Evolutionary conservation across 2,329 filamentous ascomycete species (phyloP).

Genomic region (Pestalotiopsis sp.): DNA sequence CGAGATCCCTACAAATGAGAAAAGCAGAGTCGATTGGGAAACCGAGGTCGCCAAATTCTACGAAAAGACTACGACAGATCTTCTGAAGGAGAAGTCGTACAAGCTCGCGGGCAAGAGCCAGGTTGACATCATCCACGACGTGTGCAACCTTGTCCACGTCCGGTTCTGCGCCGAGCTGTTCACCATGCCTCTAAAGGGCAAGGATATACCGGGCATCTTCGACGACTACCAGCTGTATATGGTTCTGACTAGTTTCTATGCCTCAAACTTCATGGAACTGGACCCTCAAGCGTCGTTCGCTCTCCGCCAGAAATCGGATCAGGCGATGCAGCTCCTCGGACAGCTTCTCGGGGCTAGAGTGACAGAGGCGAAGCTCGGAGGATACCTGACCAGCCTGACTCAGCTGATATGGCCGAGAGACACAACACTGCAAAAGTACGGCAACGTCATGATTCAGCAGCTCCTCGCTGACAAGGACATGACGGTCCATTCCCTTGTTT

Average conservation of each 20-base stretch:
- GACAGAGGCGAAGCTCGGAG: background rate
- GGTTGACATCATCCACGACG: slow-evolving; percentile 39
- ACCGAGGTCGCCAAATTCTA: slow-evolving; percentile 6
- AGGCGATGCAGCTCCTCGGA: background rate
- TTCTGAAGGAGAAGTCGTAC: slow-evolving; percentile 6
- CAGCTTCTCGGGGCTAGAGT: slow-evolving; percentile 27
- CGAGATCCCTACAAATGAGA: background rate
- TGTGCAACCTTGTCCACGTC: slow-evolving; percentile 43
- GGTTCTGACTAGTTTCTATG: slow-evolving; percentile 35
- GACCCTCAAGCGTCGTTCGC: background rate
- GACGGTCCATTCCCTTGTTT: background rate
- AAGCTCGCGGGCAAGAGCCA: background rate
- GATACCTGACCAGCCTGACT: background rate
- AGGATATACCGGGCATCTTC: slow-evolving; percentile 53
- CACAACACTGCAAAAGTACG: slow-evolving; percentile 8
- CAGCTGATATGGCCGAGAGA: background rate
- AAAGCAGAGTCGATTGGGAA: slow-evolving; percentile 8
- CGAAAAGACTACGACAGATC: background rate
- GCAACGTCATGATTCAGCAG: slow-evolving; percentile 6
- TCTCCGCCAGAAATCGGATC: slow-evolving; percentile 3
- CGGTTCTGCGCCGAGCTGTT: slow-evolving; percentile 58
- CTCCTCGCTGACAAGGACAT: background rate
- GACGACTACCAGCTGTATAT: slow-evolving; percentile 56
- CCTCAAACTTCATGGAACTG: slow-evolving; percentile 1
- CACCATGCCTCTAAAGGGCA: slow-evolving; percentile 57